These are phyloP conservation scores for Neospermospora avenae DNA, from an alignment of 2,329 filamentous ascomycete genomes.

Conservation along the genomic window DNA sequence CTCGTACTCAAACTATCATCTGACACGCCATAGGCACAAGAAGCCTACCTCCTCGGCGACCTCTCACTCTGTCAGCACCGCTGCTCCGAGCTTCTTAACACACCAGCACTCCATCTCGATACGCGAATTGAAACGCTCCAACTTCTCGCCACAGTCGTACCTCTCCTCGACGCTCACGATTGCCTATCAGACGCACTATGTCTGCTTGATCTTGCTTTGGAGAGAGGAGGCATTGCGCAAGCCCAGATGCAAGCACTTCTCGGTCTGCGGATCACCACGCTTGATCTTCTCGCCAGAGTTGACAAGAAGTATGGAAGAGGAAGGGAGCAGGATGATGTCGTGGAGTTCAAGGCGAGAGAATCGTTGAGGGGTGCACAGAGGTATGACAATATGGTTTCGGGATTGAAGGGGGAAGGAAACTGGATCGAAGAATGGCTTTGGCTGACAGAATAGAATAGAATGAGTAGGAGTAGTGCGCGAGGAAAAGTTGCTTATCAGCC, in stretches of 20 bases:
- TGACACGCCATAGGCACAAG: conserved; percentile 1
- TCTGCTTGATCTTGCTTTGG: not conserved
- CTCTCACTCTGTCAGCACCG: conserved; percentile 1
- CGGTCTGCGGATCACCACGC: conserved; percentile 1
- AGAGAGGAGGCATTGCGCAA: not conserved
- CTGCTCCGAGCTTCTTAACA: not conserved
- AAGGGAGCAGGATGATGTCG: not conserved
- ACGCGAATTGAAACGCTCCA: conserved; percentile 6
- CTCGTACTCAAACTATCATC: not conserved
- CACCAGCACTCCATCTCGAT: conserved; percentile 2
- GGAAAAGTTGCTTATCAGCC: not conserved
- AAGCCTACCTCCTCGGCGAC: conserved; percentile 4
- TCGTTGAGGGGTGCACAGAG: not conserved
- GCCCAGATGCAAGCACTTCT: not conserved
- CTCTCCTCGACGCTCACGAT: not conserved
- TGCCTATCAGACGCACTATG: not conserved
- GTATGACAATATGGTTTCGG: too few relatives aligned
- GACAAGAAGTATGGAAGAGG: not conserved
- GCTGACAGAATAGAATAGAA: not conserved
- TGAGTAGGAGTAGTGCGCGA: not conserved
- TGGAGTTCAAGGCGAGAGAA: not conserved
- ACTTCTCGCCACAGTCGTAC: not conserved
- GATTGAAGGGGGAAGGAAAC: too few relatives aligned
- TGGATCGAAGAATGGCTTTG: not conserved
- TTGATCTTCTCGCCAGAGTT: conserved; percentile 1